phyloP scores from a whole-genome alignment of 23 red algal genomes.

The Gracilaria domingensis region DNA sequence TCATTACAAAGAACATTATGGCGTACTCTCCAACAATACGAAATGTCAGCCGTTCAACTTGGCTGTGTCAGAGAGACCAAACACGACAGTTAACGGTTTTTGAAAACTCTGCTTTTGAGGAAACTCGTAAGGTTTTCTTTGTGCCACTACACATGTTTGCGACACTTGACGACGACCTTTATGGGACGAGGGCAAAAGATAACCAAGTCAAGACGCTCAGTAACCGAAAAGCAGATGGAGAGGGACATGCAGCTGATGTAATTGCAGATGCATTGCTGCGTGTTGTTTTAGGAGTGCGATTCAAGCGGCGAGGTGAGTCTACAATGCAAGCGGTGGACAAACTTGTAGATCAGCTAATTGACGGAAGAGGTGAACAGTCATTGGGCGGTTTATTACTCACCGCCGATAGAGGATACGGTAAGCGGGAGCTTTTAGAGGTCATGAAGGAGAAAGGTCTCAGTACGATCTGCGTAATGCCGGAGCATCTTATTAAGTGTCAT shows the following conservation, averaged over 20 bases:
- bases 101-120: constrained; percentile 1
- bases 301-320: not conserved
- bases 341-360: not conserved
- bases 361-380: not conserved
- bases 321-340: not conserved
- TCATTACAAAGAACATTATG: not conserved
- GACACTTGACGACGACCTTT: constrained; percentile 18
- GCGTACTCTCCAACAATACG: not conserved
- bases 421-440: not conserved
- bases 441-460: not conserved
- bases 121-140: not conserved
- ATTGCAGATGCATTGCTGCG: not conserved
- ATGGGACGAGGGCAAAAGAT: not conserved
- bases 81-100: not conserved
- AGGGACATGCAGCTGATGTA: not conserved
- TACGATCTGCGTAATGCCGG: not conserved
- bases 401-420: constrained; percentile 10
- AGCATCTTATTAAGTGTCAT: not conserved
- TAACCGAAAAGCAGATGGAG: not conserved
- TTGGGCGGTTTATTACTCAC: not conserved
- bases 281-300: not conserved
- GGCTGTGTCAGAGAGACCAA: not conserved
- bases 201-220: constrained; percentile 8
- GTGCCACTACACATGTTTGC: not conserved
- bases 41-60: not conserved